phyloP scores from a whole-genome alignment of 2,329 filamentous ascomycete genomes.

The Monilinia fructicola region DNA sequence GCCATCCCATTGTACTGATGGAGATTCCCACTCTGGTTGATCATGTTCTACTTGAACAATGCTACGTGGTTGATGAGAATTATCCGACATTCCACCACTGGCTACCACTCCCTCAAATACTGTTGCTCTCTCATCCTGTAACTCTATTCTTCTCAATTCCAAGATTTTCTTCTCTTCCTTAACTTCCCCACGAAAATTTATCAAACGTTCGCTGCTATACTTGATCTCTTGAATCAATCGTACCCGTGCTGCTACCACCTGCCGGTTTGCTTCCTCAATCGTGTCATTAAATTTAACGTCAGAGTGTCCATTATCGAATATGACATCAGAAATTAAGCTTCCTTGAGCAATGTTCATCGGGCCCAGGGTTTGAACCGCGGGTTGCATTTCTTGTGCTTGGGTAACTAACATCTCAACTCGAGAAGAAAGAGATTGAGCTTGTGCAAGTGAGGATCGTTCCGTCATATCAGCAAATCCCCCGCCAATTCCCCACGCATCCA shows the following conservation, averaged over 20 bases:
- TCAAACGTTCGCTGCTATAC: constrained; percentile 7
- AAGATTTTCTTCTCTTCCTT: constrained; percentile 4
- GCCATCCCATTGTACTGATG: neutral
- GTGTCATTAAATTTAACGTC: constrained; percentile 54
- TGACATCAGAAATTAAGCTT: constrained; percentile 49
- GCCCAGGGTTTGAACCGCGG: constrained; percentile 43
- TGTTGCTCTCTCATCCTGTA: constrained; percentile 13
- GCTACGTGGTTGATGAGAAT: neutral
- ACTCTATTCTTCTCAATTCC: neutral
- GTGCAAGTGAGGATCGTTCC: constrained; percentile 45
- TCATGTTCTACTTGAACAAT: neutral
- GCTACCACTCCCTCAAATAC: neutral
- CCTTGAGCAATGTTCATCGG: constrained; percentile 47
- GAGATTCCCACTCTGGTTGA: neutral
- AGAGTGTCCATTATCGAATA: constrained; percentile 54
- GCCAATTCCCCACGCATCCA: constrained; percentile 49
- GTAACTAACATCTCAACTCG: constrained; percentile 44
- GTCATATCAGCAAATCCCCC: constrained; percentile 39
- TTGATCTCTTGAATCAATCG: constrained; percentile 13
- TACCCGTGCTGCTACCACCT: constrained; percentile 4
- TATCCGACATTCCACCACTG: neutral
- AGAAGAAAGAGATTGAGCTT: constrained; percentile 55
- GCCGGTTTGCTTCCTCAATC: constrained; percentile 45
- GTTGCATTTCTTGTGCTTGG: constrained; percentile 46
- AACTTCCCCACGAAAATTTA: neutral